phyloP scores from a whole-genome alignment of 352 stramenopile genomes.

The Peronospora belbahrii region DNA sequence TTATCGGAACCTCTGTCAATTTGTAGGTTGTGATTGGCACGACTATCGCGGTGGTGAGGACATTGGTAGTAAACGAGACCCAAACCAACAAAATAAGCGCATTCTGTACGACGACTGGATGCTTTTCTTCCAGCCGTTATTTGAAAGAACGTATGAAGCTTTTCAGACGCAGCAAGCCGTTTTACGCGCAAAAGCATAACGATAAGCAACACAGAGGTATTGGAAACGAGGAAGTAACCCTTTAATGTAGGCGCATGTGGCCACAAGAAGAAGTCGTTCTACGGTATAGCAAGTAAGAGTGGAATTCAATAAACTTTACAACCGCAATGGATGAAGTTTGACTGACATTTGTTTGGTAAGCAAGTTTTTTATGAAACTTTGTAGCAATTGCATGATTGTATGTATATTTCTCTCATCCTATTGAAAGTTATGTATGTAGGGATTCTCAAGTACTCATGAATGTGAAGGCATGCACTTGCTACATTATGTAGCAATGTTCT shows the following conservation, averaged over 20 bases:
- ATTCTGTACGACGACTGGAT: constrained; percentile 49
- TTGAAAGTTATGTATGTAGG: constrained; percentile 1
- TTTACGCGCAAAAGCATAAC: constrained; percentile 7
- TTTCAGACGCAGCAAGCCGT: constrained; percentile 16
- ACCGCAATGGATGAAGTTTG: constrained; percentile 1
- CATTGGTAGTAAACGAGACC: constrained; percentile 13
- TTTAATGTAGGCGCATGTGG: too few relatives aligned
- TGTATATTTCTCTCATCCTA: neutral
- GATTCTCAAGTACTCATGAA: constrained; percentile 15
- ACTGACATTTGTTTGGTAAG: constrained; percentile 9
- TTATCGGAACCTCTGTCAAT: constrained; percentile 73
- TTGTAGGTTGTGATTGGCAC: constrained; percentile 58
- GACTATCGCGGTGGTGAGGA: constrained; percentile 41
- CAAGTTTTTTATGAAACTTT: constrained; percentile 2
- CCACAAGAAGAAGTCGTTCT: too few relatives aligned
- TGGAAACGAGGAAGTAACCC: constrained; percentile 4
- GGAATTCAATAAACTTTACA: too few relatives aligned
- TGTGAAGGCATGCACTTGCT: constrained; percentile 12
- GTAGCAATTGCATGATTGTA: neutral
- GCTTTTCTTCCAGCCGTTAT: constrained; percentile 39
- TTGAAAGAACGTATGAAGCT: constrained; percentile 18
- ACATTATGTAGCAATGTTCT: constrained; percentile 9
- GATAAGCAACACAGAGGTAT: neutral
- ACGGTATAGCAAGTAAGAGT: too few relatives aligned
- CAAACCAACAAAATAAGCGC: constrained; percentile 43